A percentile compares a stretch with the other conserved stretches of the same genome.
Evolutionary conservation across 2,329 filamentous ascomycete genomes (phyloP).

Genomic region (Fusarium phyllophilum): DNA sequence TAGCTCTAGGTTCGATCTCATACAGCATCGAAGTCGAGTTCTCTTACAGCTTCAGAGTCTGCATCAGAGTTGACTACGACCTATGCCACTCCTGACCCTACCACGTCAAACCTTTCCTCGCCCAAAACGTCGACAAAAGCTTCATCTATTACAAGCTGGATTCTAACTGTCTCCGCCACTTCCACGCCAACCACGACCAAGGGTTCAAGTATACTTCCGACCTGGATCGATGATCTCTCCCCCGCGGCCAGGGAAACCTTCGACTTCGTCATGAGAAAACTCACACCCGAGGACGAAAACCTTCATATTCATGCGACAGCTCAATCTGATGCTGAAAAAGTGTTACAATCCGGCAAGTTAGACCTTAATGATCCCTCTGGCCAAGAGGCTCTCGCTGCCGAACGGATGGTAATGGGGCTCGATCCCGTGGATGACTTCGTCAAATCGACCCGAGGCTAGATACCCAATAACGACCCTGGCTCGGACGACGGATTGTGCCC

Average conservation of each 20-base stretch:
- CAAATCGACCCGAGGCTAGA: background rate
- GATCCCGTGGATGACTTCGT: background rate
- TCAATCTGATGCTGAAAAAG: background rate
- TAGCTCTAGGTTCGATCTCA: background rate
- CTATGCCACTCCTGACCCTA: too few species aligned
- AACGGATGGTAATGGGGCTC: background rate
- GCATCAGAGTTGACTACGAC: background rate
- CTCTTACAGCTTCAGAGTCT: background rate
- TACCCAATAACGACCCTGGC: too few species aligned
- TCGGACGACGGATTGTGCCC: background rate
- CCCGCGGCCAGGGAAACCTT: background rate
- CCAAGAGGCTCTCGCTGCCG: background rate
- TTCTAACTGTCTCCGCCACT: background rate
- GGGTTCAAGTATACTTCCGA: background rate
- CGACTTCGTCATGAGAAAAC: background rate
- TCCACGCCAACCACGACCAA: background rate
- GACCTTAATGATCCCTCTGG: background rate
- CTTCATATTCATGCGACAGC: background rate
- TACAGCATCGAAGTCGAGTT: background rate
- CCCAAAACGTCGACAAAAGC: rapidly evolving
- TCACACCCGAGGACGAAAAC: background rate
- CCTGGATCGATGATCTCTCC: background rate
- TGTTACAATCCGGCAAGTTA: background rate
- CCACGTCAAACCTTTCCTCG: background rate
- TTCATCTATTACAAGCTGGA: background rate